phyloP scores from a whole-genome alignment of 352 stramenopile species.

The Globisporangium barbulae region DNA sequence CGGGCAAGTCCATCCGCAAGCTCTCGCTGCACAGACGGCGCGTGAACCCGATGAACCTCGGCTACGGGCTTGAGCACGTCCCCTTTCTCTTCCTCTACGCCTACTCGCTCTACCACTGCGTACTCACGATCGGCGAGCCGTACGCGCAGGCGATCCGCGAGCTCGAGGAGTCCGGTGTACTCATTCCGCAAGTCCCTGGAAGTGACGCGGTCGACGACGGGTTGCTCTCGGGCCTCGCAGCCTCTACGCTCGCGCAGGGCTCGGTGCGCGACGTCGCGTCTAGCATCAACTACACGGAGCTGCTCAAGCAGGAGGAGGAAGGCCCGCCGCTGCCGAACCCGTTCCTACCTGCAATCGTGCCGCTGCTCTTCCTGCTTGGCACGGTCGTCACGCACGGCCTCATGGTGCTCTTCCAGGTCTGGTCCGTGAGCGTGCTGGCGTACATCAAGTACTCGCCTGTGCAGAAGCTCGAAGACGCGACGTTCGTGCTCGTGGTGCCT shows the following conservation, averaged over 20 bases:
- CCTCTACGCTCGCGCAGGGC: slow-evolving; percentile 68
- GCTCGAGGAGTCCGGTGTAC: slow-evolving; percentile 54
- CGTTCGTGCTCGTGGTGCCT: slow-evolving; percentile 78
- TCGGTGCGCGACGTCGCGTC: slow-evolving; percentile 50
- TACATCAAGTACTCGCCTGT: slow-evolving; percentile 86
- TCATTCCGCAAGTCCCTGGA: slow-evolving; percentile 29
- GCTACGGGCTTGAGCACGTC: slow-evolving; percentile 70
- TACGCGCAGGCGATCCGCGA: slow-evolving; percentile 76
- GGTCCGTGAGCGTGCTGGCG: slow-evolving; percentile 75
- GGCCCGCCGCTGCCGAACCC: slow-evolving; percentile 83
- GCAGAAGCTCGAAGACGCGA: slow-evolving; percentile 50
- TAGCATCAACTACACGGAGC: slow-evolving; percentile 56
- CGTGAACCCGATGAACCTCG: slow-evolving; percentile 48
- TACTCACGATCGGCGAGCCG: slow-evolving; percentile 56
- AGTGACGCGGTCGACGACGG: slow-evolving; percentile 32
- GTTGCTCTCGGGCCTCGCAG: slow-evolving; percentile 50
- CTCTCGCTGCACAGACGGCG: slow-evolving; percentile 61
- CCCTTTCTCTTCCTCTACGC: slow-evolving; percentile 69
- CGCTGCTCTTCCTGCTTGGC: slow-evolving; percentile 80
- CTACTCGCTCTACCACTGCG: slow-evolving; percentile 70
- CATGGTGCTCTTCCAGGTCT: slow-evolving; percentile 88
- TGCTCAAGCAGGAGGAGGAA: slow-evolving; percentile 52
- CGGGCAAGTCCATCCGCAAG: slow-evolving; percentile 65
- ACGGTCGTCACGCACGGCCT: slow-evolving; percentile 83
- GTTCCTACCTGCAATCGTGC: slow-evolving; percentile 88